These are phyloP conservation scores for Phaeolepiota aurea DNA, from an alignment of 768 basidiomycete species.

Conservation along the genomic window DNA sequence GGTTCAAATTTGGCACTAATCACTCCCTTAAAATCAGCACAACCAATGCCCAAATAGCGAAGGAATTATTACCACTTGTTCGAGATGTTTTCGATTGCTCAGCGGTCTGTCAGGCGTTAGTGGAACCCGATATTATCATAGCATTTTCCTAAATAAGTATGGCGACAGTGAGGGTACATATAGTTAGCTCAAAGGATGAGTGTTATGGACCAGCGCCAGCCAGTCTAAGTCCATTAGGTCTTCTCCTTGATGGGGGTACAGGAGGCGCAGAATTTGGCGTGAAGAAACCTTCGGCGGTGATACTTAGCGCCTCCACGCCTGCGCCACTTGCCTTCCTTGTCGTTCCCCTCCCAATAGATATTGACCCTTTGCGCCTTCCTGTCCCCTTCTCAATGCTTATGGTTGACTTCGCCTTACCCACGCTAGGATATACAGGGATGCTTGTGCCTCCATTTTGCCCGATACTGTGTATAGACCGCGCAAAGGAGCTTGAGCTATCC, in stretches of 20 bases:
- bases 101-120: no score
- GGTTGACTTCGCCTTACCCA: constrained; percentile 44
- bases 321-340: constrained; percentile 58
- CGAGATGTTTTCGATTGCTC: no score
- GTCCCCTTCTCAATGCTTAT: constrained; percentile 53
- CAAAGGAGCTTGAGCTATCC: constrained; percentile 8
- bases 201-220: not conserved
- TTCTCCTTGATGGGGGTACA: constrained; percentile 14
- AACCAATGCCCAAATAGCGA: no score
- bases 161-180: no score
- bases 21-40: no score
- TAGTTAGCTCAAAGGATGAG: no score
- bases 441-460: constrained; percentile 12
- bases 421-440: constrained; percentile 15
- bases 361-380: constrained; percentile 43
- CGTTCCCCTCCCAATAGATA: constrained; percentile 56
- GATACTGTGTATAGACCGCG: constrained; percentile 13
- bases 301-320: constrained; percentile 66
- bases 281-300: constrained; percentile 78
- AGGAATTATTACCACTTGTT: no score
- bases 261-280: constrained; percentile 31
- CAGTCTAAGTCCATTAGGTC: not conserved
- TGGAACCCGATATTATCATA: no score
- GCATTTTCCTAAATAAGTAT: no score
- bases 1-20: no score